Evolutionary conservation across 2,329 filamentous ascomycete species (phyloP).

Genomic region (Leptographium lundbergii): DNA sequence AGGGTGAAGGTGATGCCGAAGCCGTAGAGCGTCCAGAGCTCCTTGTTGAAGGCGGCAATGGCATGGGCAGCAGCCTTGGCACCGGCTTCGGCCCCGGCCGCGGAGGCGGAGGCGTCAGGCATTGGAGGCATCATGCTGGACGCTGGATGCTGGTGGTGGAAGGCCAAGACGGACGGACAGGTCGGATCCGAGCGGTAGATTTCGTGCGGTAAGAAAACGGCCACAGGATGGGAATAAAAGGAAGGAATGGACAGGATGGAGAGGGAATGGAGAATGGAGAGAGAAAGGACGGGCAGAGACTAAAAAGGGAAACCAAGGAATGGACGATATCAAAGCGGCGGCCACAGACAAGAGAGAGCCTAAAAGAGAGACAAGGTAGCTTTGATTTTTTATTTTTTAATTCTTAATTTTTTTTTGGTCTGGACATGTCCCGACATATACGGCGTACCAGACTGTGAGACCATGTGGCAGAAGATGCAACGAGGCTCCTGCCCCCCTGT

Average conservation of each 20-base stretch:
- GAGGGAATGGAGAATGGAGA: background rate
- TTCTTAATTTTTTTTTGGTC: too few relatives aligned
- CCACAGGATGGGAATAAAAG: background rate
- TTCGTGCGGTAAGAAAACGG: too few relatives aligned
- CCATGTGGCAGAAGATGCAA: too few relatives aligned
- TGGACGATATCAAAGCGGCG: background rate
- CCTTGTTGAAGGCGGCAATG: slow-evolving; percentile 18
- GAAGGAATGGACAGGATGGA: background rate
- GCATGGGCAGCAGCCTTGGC: slow-evolving; percentile 14
- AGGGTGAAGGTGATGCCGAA: slow-evolving; percentile 21
- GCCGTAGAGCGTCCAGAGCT: slow-evolving; percentile 23
- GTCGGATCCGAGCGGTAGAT: too few relatives aligned
- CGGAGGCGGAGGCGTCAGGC: too few relatives aligned
- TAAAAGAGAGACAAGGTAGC: background rate
- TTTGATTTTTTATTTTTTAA: too few relatives aligned
- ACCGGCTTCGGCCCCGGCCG: slow-evolving; percentile 3
- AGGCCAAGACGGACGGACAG: too few relatives aligned
- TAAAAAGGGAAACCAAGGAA: background rate
- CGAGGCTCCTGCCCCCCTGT: background rate
- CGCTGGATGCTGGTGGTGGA: too few relatives aligned
- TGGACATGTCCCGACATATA: too few relatives aligned
- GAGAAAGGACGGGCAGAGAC: background rate
- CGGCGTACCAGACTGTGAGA: too few relatives aligned
- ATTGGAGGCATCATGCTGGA: too few relatives aligned
- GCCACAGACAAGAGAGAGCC: background rate